Base-by-base conservation (phyloP, 2,329 filamentous ascomycete species). In the Thelonectria discophora region DNA sequence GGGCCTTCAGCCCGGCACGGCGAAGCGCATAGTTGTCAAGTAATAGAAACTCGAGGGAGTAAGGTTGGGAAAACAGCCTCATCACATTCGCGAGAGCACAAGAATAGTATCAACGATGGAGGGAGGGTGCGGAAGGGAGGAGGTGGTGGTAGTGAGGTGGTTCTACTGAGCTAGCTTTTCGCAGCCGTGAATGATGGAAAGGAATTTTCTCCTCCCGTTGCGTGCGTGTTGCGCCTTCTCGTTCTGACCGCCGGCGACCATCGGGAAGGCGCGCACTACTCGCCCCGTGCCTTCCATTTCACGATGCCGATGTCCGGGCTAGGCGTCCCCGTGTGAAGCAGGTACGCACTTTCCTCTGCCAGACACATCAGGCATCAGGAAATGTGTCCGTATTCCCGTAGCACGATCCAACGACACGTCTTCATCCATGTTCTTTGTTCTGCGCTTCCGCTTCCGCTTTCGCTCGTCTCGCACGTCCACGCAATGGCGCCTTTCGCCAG, bases 11-110 rank as follows among this genome's bases (percentile, higher is more conserved):
- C 47, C 30, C 34, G 47, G 20, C 5, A n/a, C 27, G 39, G 46
- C 45, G 15, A 13, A n/a, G 32, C 58, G 51, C 51, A 50, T 56
- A 43, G 52, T 52, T 43, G 24, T 60, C 58, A 60, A 32, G 58
- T 60, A 60, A 60, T 53, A 60, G 58, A 60, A 60, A 60, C 51
- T 43, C 47, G 42, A 34, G 40, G 37, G 30, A 60, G 58, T 60
- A 60, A 60, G 58, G 58, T 39, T 55, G 47, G 40, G 46, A 52
- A 42, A 49, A 50, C 50, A 49, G 9, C 34, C 34, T 37, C 34
- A 37, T 37, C 34, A 37, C 10, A 47, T 30, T 47, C 21, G 21
- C 7, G 21, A 30, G 12, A 21, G 45, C 45, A n/a, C 45, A 5
- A 47, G 45, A 47, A 47, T 47, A 43, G 45, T 21, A 57, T 37